phyloP scores from a whole-genome alignment of 2,329 filamentous ascomycete genomes.

The Fusarium nematophilum region DNA sequence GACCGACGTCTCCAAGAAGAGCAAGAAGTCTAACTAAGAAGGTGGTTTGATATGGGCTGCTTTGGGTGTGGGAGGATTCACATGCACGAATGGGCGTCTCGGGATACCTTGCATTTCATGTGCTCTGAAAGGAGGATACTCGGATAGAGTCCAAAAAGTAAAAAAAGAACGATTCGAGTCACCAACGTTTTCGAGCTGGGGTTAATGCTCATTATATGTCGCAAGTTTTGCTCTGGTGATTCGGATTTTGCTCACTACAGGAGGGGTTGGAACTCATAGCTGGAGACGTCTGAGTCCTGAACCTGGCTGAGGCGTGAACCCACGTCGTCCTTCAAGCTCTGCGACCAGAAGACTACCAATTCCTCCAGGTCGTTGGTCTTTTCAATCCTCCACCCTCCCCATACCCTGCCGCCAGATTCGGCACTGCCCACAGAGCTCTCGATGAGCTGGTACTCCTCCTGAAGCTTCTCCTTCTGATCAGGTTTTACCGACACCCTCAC shows the following conservation, averaged over 20 bases:
- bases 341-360: constrained; percentile 55
- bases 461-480: constrained; percentile 48
- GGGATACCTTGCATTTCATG: constrained; percentile 66
- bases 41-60: constrained; percentile 40
- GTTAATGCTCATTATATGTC: too few relatives aligned
- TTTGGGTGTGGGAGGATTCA: constrained; percentile 49
- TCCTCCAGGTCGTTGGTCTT: constrained; percentile 49
- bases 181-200: too few relatives aligned
- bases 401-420: constrained; percentile 48
- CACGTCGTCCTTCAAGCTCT: constrained; percentile 50
- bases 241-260: constrained; percentile 30
- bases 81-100: constrained; percentile 65
- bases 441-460: constrained; percentile 48
- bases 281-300: constrained; percentile 33
- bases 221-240: too few relatives aligned
- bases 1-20: constrained; percentile 68
- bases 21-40: constrained; percentile 46
- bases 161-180: constrained; percentile 52
- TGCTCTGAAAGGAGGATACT: constrained; percentile 53
- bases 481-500: constrained; percentile 47
- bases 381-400: constrained; percentile 57
- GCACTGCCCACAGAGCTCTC: constrained; percentile 47
- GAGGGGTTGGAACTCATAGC: constrained; percentile 42
- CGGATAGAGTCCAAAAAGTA: constrained; percentile 52
- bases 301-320: constrained; percentile 41